Evolutionary conservation across 2,329 filamentous ascomycete genomes (phyloP).

Genomic region (Blumeria graminis): DNA sequence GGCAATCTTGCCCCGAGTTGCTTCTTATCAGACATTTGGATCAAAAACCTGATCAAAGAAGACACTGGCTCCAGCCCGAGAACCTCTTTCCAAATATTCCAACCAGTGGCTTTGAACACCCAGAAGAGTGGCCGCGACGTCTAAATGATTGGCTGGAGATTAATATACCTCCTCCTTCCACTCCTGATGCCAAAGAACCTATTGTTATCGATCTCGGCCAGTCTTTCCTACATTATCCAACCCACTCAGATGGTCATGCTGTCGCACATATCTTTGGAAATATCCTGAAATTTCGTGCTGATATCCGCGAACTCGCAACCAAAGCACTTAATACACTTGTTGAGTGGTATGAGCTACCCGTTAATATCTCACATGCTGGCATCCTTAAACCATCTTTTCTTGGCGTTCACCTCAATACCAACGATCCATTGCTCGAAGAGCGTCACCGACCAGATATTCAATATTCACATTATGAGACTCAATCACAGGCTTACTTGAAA

Average conservation of each 20-base stretch:
- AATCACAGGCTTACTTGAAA: constrained; percentile 17
- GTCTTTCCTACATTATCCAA: constrained; percentile 18
- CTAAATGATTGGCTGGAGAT: constrained; percentile 10
- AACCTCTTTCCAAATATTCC: constrained; percentile 8
- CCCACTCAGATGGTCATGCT: constrained; percentile 15
- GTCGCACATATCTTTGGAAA: constrained; percentile 18
- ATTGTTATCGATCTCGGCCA: constrained; percentile 13
- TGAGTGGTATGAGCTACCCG: constrained; percentile 8
- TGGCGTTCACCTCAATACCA: constrained; percentile 18
- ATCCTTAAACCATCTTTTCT: constrained; percentile 16
- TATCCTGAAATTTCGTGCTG: constrained; percentile 16
- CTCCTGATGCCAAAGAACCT: constrained; percentile 3
- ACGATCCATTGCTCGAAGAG: constrained; percentile 14
- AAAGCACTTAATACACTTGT: constrained; percentile 14
- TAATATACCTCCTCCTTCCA: constrained; percentile 6
- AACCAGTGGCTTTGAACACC: constrained; percentile 8
- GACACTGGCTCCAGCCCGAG: constrained; percentile 10
- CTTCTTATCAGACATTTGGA: constrained; percentile 8
- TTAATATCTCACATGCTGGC: constrained; percentile 10
- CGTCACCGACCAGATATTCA: constrained; percentile 13
- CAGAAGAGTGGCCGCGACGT: constrained; percentile 9
- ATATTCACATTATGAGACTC: constrained; percentile 15
- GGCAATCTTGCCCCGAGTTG: constrained; percentile 11
- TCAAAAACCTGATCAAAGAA: constrained; percentile 4
- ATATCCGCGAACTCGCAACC: constrained; percentile 14